These are phyloP conservation scores for Paraconiothyrium sp. DNA, from an alignment of 2,329 filamentous ascomycete species.

Conservation along the genomic window DNA sequence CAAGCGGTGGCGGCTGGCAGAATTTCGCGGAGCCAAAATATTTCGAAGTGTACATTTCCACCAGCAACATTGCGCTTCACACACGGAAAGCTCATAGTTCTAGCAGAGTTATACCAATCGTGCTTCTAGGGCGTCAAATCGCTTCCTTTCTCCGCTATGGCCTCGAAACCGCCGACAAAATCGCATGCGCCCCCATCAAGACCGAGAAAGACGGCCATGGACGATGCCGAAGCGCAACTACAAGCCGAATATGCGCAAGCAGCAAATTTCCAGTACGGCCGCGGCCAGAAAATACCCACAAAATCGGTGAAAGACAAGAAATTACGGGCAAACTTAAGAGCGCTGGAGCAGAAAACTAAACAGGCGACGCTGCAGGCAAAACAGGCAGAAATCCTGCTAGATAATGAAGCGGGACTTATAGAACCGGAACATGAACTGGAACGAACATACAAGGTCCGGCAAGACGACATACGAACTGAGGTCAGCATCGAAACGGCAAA, in stretches of 20 bases:
- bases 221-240: slow-evolving; percentile 42
- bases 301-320: slow-evolving; percentile 88
- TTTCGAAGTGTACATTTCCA: slow-evolving; percentile 10
- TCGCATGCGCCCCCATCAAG: slow-evolving; percentile 33
- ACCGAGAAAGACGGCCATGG: slow-evolving; percentile 30
- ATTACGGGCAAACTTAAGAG: slow-evolving; percentile 79
- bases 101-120: too few species aligned
- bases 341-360: slow-evolving; percentile 83
- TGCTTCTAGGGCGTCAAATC: not conserved
- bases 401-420: slow-evolving; percentile 85
- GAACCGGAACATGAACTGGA: slow-evolving; percentile 90
- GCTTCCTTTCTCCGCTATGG: slow-evolving; percentile 25
- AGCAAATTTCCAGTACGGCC: slow-evolving; percentile 82
- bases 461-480: slow-evolving; percentile 80
- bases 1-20: slow-evolving; percentile 21
- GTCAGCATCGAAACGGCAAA: slow-evolving; percentile 86
- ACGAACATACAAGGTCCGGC: slow-evolving; percentile 89
- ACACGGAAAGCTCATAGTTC: too few species aligned
- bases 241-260: slow-evolving; percentile 45
- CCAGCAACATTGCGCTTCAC: not conserved
- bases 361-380: slow-evolving; percentile 84
- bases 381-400: slow-evolving; percentile 92
- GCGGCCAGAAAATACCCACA: slow-evolving; percentile 78
- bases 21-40: slow-evolving; percentile 19
- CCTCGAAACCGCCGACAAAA: slow-evolving; percentile 31